Conservation (phyloP, 1,284 basidiomycete genomes). For the Mycosarcoma maydis region DNA sequence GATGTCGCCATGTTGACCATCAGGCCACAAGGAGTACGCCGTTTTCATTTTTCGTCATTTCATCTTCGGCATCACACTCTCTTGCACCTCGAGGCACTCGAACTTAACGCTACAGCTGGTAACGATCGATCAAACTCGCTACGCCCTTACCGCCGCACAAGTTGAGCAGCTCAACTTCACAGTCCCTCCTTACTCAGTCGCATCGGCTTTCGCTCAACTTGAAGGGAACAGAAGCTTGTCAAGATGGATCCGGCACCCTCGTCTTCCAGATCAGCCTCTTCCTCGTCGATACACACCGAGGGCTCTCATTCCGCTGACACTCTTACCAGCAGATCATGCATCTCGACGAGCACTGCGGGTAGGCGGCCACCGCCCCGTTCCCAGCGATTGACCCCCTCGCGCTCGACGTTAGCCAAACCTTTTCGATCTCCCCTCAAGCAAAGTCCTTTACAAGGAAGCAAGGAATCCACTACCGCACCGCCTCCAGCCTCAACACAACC, state of each 20-base stretch:
- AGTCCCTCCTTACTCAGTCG: not conserved
- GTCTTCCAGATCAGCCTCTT: slow-evolving; percentile 14
- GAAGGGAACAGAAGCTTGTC: not conserved
- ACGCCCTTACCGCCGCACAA: not conserved
- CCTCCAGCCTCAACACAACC: not conserved
- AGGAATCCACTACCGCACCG: not conserved
- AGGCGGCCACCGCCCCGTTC: not conserved
- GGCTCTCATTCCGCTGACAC: not conserved
- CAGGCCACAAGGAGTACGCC: no score
- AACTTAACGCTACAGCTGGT: no score
- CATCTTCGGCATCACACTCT: no score
- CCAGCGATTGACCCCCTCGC: not conserved
- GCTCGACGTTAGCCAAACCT: slow-evolving; percentile 8
- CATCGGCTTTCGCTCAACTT: not conserved
- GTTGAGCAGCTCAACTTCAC: slow-evolving; percentile 1
- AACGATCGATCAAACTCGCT: no score
- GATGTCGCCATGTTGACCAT: no score
- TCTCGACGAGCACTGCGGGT: slow-evolving; percentile 1
- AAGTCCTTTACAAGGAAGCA: slow-evolving; percentile 2
- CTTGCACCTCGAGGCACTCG: no score
- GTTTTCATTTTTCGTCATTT: no score
- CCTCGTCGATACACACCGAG: slow-evolving; percentile 4
- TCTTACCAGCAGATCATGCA: slow-evolving; percentile 10
- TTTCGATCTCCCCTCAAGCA: slow-evolving; percentile 30
- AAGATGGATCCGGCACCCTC: slow-evolving; percentile 12